Percentiles rank a stretch among this genome's conserved stretches.
Evolutionary conservation across 2,329 filamentous ascomycete species (phyloP).

Genomic region (Phialemoniopsis sp.): DNA sequence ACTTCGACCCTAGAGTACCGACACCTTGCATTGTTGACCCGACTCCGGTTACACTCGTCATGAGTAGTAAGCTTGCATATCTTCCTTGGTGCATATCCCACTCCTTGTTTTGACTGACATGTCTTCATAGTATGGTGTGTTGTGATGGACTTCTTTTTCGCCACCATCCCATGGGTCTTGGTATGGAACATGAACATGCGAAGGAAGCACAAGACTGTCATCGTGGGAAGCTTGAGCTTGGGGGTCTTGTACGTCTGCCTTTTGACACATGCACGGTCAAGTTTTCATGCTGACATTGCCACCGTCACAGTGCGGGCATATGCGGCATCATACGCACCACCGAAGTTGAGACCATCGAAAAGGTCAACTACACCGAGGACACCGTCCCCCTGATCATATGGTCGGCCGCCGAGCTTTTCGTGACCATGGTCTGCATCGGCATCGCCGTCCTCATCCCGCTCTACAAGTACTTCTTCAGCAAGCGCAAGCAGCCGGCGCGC

Average conservation of each 20-base stretch:
- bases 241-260: slow-evolving; percentile 9
- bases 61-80: slow-evolving; percentile 6
- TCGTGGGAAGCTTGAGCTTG: slow-evolving; percentile 10
- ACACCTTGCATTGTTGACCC: slow-evolving; percentile 11
- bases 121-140: neutral
- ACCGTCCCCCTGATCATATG: slow-evolving; percentile 10
- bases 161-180: slow-evolving; percentile 9
- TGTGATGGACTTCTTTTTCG: slow-evolving; percentile 11
- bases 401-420: too few species aligned
- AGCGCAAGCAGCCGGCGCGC: too few species aligned
- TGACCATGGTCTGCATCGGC: too few species aligned
- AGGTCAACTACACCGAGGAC: slow-evolving; percentile 9
- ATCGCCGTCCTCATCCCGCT: too few species aligned
- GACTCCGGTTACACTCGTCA: slow-evolving; percentile 7
- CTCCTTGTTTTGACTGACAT: neutral
- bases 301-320: slow-evolving; percentile 8
- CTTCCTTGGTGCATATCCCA: too few species aligned
- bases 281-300: too few species aligned
- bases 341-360: slow-evolving; percentile 6
- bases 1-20: slow-evolving; percentile 9
- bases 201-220: slow-evolving; percentile 9
- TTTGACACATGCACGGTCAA: too few species aligned
- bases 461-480: too few species aligned
- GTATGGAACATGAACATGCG: slow-evolving; percentile 11
- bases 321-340: slow-evolving; percentile 11